Conservation (phyloP, 352 stramenopile species). For the Globisporangium middletonii region DNA sequence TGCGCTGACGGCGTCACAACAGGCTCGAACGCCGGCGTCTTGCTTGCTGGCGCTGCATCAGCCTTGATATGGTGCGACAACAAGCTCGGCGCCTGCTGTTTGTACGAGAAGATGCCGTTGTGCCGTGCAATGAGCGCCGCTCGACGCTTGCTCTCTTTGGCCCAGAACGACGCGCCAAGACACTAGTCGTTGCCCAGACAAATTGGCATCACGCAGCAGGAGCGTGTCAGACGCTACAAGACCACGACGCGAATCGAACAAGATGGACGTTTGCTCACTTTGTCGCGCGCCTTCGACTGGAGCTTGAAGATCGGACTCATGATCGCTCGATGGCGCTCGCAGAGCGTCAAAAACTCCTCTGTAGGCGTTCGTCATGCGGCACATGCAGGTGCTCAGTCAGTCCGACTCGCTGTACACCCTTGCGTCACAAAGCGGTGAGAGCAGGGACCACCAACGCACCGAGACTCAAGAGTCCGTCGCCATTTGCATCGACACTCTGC, state of each 20-base stretch:
- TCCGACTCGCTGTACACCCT: too few species aligned
- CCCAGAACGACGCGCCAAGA: conserved; percentile 31
- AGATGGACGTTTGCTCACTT: conserved; percentile 8
- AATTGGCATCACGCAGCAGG: too few species aligned
- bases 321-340: conserved; percentile 27
- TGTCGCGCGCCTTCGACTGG: conserved; percentile 21
- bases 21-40: conserved; percentile 1
- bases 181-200: conserved; percentile 14
- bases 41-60: too few species aligned
- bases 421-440: too few species aligned
- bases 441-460: conserved; percentile 4
- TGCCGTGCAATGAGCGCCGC: conserved; percentile 14
- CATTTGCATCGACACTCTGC: conserved; percentile 26
- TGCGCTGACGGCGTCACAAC: background rate
- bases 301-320: conserved; percentile 37
- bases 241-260: too few species aligned
- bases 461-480: conserved; percentile 24
- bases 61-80: too few species aligned
- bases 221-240: too few species aligned
- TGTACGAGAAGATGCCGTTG: conserved; percentile 24
- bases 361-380: background rate
- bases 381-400: background rate
- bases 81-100: conserved; percentile 1
- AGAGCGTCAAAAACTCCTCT: conserved; percentile 40
- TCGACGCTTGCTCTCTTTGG: conserved; percentile 27